Conservation (phyloP, 768 basidiomycete genomes). For the Mycena floridula region DNA sequence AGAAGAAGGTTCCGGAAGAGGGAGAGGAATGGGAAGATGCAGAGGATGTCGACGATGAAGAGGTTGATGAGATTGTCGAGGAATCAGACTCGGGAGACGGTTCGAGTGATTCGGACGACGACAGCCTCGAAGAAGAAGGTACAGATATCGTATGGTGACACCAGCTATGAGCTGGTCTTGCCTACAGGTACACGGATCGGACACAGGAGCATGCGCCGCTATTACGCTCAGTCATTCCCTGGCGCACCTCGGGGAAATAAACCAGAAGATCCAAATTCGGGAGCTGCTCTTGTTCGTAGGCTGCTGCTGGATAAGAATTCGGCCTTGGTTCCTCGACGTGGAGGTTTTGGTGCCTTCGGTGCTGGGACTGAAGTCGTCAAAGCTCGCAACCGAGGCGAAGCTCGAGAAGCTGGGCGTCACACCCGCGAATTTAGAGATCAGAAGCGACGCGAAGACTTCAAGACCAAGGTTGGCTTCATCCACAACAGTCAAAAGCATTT, state of each 20-base stretch:
- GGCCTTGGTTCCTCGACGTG: conserved; percentile 76
- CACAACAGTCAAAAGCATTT: conserved; percentile 88
- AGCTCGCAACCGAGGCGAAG: conserved; percentile 93
- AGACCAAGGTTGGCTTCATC: conserved; percentile 72
- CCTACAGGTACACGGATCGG: conserved; percentile 92
- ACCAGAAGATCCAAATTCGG: conserved; percentile 62
- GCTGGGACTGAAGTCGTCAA: conserved; percentile 77
- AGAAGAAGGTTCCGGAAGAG: conserved; percentile 14
- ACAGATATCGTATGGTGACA: conserved; percentile 72
- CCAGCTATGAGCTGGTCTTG: conserved; percentile 81
- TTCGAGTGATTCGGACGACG: conserved; percentile 33
- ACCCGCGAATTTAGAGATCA: conserved; percentile 81
- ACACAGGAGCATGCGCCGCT: conserved; percentile 79
- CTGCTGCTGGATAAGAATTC: conserved; percentile 79
- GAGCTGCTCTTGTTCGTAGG: conserved; percentile 68
- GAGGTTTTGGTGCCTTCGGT: conserved; percentile 86
- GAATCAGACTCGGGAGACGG: conserved; percentile 37
- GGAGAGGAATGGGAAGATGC: conserved; percentile 31
- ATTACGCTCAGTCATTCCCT: conserved; percentile 81
- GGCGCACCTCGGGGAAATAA: conserved; percentile 31
- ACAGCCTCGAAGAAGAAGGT: conserved; percentile 40
- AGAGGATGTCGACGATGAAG: conserved; percentile 22
- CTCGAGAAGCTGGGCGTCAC: conserved; percentile 85
- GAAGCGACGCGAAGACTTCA: conserved; percentile 73
- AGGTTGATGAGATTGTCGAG: conserved; percentile 24